Evolutionary conservation across 2,329 filamentous ascomycete genomes (phyloP), one percentile per base, ranked within the genome.

Genomic region (Aspergillus ruber): DNA sequence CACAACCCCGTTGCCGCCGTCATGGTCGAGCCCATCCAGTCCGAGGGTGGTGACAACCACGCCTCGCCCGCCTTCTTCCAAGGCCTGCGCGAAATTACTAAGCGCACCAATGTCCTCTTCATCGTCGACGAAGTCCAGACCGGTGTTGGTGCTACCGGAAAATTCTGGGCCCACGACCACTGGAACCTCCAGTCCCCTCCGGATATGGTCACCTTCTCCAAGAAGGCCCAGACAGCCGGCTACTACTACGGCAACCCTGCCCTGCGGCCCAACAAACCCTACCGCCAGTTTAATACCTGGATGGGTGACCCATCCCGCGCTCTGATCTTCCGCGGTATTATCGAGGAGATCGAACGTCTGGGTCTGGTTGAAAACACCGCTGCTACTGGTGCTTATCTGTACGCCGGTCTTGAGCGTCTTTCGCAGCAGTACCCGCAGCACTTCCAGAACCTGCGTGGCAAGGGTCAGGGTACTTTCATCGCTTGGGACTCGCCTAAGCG

Each of bases 261-360:
- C 38, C 78, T 95, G 57, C 79, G 87, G 10, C 90, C 90, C 53
- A 95, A 95, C 77, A 90, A 90, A 79, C 86, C 90, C 5, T 95
- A 95, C 77, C 84, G 90, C 52, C 90, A 95, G 73, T 95, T 95
- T 79, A 95, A 95, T 78, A 95, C 89, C 43, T 95, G 90, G 90
- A 94, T 95, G 85, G 90, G 90, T 61, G 90, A 95, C 73, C 90
- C 90, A 13, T 84, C 86, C 12, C 84, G 88, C 50, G 88, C 86
- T 13, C 74, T 95, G 50, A 78, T 95, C 56, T 95, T 94, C 84
- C 82, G 86, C 54, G 85, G 83, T 62, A 95, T 95, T 72, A 81
- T 91, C 64, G 72, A 86, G 49, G 89, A 95, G 74, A 84, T 95
- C 48, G 75, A 89, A 69, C 76, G 82, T 44, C 76, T 87, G 48